phyloP scores from a whole-genome alignment of 2,329 filamentous ascomycete species.

The Orbilia javanica region DNA sequence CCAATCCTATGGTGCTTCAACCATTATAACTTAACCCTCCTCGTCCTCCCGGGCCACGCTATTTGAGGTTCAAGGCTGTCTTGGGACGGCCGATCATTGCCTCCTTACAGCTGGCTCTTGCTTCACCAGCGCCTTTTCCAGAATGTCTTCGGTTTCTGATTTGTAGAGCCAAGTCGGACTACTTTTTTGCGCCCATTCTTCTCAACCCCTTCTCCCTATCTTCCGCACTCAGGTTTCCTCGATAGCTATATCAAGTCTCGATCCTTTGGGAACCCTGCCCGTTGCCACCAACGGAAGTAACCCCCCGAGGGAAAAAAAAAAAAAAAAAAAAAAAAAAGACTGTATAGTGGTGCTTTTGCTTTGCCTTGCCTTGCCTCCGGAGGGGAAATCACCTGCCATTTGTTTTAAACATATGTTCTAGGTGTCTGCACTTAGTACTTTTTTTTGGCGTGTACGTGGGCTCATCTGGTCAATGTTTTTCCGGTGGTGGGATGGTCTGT shows the following conservation, averaged over 20 bases:
- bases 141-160: constrained; percentile 43
- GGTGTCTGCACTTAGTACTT: neutral
- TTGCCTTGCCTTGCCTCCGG: constrained; percentile 36
- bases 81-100: constrained; percentile 49
- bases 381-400: constrained; percentile 42
- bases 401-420: neutral
- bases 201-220: neutral
- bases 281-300: constrained; percentile 43
- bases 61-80: constrained; percentile 18
- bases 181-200: constrained; percentile 25
- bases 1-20: neutral
- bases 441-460: neutral
- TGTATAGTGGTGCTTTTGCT: constrained; percentile 23
- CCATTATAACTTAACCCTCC: neutral
- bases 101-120: constrained; percentile 25
- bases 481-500: constrained; percentile 18
- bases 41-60: constrained; percentile 4
- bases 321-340: too few species aligned
- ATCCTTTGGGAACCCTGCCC: constrained; percentile 34
- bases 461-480: constrained; percentile 8
- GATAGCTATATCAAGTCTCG: constrained; percentile 57
- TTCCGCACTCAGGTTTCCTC: constrained; percentile 16
- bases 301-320: constrained; percentile 20
- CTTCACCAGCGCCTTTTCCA: constrained; percentile 23
- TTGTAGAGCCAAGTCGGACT: constrained; percentile 34